Conservation (phyloP, 2,329 filamentous ascomycete species). For the Calonectria crousiana region DNA sequence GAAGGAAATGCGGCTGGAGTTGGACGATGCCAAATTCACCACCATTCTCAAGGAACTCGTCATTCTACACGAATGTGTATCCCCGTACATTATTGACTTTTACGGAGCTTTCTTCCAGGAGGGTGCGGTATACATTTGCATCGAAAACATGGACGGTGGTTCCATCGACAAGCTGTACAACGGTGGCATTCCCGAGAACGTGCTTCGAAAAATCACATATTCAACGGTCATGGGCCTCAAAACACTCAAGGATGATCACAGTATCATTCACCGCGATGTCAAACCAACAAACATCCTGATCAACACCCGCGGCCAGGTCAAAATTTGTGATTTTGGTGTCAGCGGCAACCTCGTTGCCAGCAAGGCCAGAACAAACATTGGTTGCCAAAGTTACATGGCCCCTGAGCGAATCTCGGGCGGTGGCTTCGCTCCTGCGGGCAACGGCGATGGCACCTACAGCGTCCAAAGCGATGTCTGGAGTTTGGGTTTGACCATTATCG, state of each 20-base stretch:
- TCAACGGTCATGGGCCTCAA: slow-evolving; percentile 93
- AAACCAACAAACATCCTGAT: slow-evolving; percentile 99
- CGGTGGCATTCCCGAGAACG: slow-evolving; percentile 88
- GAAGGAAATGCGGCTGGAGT: slow-evolving; percentile 96
- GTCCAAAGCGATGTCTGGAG: slow-evolving; percentile 99
- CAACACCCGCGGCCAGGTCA: slow-evolving; percentile 91
- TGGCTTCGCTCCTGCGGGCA: slow-evolving; percentile 77
- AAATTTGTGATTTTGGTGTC: slow-evolving; percentile 99
- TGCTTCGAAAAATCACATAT: slow-evolving; percentile 90
- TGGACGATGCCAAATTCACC: slow-evolving; percentile 96
- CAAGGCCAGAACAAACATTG: slow-evolving; percentile 98
- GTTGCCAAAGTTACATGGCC: slow-evolving; percentile 99
- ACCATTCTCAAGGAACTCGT: slow-evolving; percentile 98
- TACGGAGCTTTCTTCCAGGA: slow-evolving; percentile 99
- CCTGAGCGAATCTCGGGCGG: slow-evolving; percentile 94
- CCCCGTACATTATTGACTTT: slow-evolving; percentile 97
- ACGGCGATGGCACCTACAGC: slow-evolving; percentile 88
- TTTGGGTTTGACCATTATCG: slow-evolving; percentile 91
- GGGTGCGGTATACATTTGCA: slow-evolving; percentile 98
- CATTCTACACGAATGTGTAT: slow-evolving; percentile 93
- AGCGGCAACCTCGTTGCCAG: slow-evolving; percentile 96
- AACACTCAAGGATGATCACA: slow-evolving; percentile 95
- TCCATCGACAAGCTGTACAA: slow-evolving; percentile 97
- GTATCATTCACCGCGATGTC: slow-evolving; percentile 98
- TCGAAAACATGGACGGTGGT: slow-evolving; percentile 99